Percentiles rank a stretch among this genome's conserved stretches.
Evolutionary conservation across 805 yeast species (phyloP).

Genomic region (Dipodascus albidus): DNA sequence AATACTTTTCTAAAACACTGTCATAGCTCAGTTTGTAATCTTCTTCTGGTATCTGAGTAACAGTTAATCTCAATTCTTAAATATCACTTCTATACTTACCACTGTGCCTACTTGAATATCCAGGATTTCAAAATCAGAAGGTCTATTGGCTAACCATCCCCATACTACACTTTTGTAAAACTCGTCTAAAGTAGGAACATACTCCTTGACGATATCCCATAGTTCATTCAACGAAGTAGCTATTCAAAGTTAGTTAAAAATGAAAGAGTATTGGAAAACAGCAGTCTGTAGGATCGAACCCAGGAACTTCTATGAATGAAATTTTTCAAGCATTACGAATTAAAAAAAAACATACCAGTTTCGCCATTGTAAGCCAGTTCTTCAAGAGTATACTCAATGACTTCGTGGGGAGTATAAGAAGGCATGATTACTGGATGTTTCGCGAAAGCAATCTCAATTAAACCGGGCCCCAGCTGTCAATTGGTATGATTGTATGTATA

Average conservation of each 20-base stretch:
- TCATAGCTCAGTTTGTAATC: slow-evolving; percentile 7
- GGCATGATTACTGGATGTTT: too few species aligned
- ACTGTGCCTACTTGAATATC: background rate
- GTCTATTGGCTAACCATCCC: slow-evolving; percentile 18
- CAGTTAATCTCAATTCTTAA: too few species aligned
- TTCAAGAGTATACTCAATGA: slow-evolving; percentile 20
- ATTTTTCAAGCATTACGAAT: background rate
- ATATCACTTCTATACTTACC: slow-evolving; percentile 2
- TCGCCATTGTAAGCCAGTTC: slow-evolving; percentile 22
- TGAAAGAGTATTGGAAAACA: slow-evolving; percentile 2
- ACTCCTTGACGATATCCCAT: slow-evolving; percentile 17
- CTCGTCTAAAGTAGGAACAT: slow-evolving; percentile 15
- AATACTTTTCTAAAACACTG: slow-evolving; percentile 10
- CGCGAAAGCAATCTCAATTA: too few species aligned
- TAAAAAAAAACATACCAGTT: slow-evolving; percentile 16
- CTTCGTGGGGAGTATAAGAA: slow-evolving; percentile 19
- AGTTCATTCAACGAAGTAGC: slow-evolving; percentile 19
- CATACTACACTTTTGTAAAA: slow-evolving; percentile 15
- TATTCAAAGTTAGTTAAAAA: slow-evolving; percentile 5
- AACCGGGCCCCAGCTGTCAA: background rate
- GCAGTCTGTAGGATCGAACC: background rate
- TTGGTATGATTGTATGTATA: background rate
- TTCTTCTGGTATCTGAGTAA: slow-evolving; percentile 4
- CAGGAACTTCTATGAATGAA: background rate
- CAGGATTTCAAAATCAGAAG: background rate